These are phyloP conservation scores for Isoetes taiwanensis DNA, from an alignment of 75 land plant genomes.

Conservation along the genomic window DNA sequence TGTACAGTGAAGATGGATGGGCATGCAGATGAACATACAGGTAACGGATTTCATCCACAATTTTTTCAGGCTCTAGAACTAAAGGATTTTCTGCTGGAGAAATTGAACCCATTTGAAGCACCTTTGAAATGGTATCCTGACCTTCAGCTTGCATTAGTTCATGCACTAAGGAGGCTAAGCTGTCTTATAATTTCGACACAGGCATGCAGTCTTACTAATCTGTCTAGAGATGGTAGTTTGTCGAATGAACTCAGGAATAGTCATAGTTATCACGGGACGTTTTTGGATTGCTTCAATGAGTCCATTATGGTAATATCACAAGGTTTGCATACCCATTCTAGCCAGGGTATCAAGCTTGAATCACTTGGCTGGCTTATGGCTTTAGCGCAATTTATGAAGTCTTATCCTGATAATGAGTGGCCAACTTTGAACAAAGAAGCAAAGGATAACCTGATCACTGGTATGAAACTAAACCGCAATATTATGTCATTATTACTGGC, in stretches of 20 bases:
- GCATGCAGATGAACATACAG: not conserved
- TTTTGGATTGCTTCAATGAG: conserved; percentile 24
- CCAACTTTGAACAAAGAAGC: too few species aligned
- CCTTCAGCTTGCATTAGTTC: conserved; percentile 49
- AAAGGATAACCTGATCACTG: not conserved
- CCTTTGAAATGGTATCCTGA: conserved; percentile 43
- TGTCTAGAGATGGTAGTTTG: conserved; percentile 4
- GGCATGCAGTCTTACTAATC: conserved; percentile 8
- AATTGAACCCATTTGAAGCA: conserved; percentile 52
- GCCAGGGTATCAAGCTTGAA: conserved; percentile 46
- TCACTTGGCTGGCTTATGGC: conserved; percentile 67
- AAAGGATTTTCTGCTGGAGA: conserved; percentile 36
- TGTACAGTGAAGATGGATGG: not conserved
- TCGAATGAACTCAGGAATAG: conserved; percentile 4
- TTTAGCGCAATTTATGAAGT: too few species aligned
- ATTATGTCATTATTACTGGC: conserved; percentile 40
- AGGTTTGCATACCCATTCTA: conserved; percentile 41
- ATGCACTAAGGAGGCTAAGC: conserved; percentile 40
- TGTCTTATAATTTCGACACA: conserved; percentile 27
- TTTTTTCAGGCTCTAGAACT: conserved; percentile 13
- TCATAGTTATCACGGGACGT: not conserved
- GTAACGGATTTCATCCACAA: not conserved
- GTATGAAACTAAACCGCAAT: conserved; percentile 15
- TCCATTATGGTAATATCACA: conserved; percentile 26
- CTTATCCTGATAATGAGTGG: too few species aligned